phyloP scores from a whole-genome alignment of 2,329 filamentous ascomycete species.

The Calonectria pteridis region DNA sequence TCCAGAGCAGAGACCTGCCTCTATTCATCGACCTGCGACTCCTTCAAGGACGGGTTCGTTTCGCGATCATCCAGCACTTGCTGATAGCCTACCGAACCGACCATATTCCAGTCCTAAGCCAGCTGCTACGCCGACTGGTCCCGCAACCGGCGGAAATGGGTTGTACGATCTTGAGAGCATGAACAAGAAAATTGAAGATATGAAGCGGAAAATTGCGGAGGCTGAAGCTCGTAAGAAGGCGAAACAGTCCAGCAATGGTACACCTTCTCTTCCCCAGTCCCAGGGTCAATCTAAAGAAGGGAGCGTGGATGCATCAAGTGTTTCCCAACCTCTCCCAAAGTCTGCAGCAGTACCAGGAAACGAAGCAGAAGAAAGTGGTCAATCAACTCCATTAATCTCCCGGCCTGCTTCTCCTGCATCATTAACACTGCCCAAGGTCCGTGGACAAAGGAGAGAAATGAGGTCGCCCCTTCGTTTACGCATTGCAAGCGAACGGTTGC shows the following conservation, averaged over 20 bases:
- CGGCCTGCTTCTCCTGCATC: constrained; percentile 12
- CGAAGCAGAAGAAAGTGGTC: constrained; percentile 9
- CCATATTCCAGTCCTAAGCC: constrained; percentile 56
- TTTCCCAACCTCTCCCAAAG: constrained; percentile 1
- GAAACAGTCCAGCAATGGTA: constrained; percentile 49
- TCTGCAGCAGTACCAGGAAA: not conserved
- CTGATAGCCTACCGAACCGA: constrained; percentile 54
- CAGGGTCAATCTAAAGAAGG: constrained; percentile 43
- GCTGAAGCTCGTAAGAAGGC: constrained; percentile 67
- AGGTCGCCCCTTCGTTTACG: constrained; percentile 47
- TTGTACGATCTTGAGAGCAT: constrained; percentile 62
- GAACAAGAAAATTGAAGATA: constrained; percentile 70
- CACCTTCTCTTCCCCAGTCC: constrained; percentile 46
- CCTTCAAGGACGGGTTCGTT: constrained; percentile 52
- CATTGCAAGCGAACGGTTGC: constrained; percentile 52
- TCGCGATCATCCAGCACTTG: constrained; percentile 60
- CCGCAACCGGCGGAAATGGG: constrained; percentile 49
- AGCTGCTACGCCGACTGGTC: constrained; percentile 53
- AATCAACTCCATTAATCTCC: constrained; percentile 21
- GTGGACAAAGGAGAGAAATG: constrained; percentile 18
- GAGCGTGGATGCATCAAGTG: constrained; percentile 35
- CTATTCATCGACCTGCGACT: constrained; percentile 47
- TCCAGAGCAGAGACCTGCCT: constrained; percentile 57
- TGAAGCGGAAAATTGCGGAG: constrained; percentile 70
- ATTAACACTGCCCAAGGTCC: constrained; percentile 31